Conservation (phyloP, 345 rosid species). For the Melaleuca quinquenervia region DNA sequence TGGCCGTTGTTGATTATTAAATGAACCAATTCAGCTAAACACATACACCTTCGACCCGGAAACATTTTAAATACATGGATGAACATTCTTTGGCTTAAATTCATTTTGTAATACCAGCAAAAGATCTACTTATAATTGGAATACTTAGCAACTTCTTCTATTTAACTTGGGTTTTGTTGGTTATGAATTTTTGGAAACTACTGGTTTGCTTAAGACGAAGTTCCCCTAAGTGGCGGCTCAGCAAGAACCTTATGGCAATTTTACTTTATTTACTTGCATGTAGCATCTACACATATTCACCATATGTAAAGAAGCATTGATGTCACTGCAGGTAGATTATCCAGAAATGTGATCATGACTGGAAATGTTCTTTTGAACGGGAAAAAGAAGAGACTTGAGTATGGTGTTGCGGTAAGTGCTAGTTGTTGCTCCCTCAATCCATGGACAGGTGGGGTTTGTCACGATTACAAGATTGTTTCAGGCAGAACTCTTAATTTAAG, state of each 20-base stretch:
- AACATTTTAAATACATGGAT: not conserved
- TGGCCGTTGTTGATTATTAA: not conserved
- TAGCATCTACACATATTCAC: not conserved
- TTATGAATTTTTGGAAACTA: not conserved
- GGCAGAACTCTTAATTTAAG: not conserved
- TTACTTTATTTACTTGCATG: not conserved
- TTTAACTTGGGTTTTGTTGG: not conserved
- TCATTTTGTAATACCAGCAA: not conserved
- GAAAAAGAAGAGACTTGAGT: slow-evolving; percentile 51
- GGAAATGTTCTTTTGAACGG: slow-evolving; percentile 87
- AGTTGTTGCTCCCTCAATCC: not conserved
- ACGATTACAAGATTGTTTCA: not conserved
- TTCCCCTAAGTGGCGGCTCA: not conserved
- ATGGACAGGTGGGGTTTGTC: not conserved
- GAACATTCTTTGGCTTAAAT: not conserved
- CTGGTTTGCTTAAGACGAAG: not conserved
- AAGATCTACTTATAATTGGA: not conserved
- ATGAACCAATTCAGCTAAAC: not conserved
- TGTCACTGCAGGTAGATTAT: slow-evolving; percentile 65
- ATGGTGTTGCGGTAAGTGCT: slow-evolving; percentile 59
- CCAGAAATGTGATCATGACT: slow-evolving; percentile 90
- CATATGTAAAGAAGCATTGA: not conserved
- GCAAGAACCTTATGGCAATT: not conserved
- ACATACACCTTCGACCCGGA: not conserved
- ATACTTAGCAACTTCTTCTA: not conserved